Percentiles rank a stretch among this genome's conserved stretches.
These are phyloP conservation scores for Leishmania tarentolae DNA, from an alignment of 208 protist genomes.

Conservation along the genomic window DNA sequence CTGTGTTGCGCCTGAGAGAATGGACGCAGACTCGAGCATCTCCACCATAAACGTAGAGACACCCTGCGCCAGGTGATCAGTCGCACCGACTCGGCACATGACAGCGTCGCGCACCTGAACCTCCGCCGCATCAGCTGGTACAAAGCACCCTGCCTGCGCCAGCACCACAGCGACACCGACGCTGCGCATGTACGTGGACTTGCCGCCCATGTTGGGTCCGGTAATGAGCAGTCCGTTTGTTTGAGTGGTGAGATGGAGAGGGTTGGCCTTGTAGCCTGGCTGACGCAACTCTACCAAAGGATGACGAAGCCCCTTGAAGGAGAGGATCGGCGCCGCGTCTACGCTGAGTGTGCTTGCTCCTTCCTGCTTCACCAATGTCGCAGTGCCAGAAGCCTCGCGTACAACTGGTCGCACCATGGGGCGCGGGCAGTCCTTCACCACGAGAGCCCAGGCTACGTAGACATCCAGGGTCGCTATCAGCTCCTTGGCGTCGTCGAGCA, in stretches of 20 bases:
- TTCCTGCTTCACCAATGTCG: slow-evolving; percentile 20
- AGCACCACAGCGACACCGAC: slow-evolving; percentile 97
- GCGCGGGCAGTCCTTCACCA: slow-evolving; percentile 83
- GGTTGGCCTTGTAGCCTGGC: slow-evolving; percentile 80
- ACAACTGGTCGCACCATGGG: slow-evolving; percentile 93
- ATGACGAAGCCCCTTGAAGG: slow-evolving; percentile 80
- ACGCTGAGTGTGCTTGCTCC: neutral
- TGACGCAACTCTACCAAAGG: slow-evolving; percentile 89
- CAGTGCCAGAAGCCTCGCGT: slow-evolving; percentile 1
- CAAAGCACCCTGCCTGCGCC: slow-evolving; percentile 99
- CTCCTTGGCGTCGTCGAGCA: slow-evolving; percentile 94
- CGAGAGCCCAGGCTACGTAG: slow-evolving; percentile 89
- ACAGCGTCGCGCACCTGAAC: slow-evolving; percentile 93
- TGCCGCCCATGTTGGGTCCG: slow-evolving; percentile 98
- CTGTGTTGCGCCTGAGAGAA: slow-evolving; percentile 93
- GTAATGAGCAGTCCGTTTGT: slow-evolving; percentile 89
- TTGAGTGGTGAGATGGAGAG: slow-evolving; percentile 72
- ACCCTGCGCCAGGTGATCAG: slow-evolving; percentile 94
- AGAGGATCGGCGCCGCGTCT: slow-evolving; percentile 35
- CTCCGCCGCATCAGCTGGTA: slow-evolving; percentile 94
- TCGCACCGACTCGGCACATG: slow-evolving; percentile 98
- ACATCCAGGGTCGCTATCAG: slow-evolving; percentile 96
- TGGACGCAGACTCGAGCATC: slow-evolving; percentile 99
- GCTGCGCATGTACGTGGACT: slow-evolving; percentile 98
- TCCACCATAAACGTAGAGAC: slow-evolving; percentile 99